A percentile compares a stretch with the other conserved stretches of the same genome.
Evolutionary conservation across 306 rosid genomes (phyloP).

Genomic region (Acacia acuminata): DNA sequence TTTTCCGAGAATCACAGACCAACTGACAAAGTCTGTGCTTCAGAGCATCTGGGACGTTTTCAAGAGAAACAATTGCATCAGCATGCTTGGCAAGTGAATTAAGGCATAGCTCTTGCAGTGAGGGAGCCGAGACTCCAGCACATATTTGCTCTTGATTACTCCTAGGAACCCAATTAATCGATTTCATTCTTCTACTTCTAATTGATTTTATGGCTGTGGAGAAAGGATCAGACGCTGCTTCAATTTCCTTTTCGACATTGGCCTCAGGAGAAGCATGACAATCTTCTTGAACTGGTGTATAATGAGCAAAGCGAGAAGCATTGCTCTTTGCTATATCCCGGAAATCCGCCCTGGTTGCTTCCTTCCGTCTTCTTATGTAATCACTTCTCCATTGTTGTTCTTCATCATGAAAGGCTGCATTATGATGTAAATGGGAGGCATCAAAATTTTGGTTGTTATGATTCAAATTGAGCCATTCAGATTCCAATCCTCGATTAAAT

Average conservation of each 20-base stretch:
- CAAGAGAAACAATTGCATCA: conserved; percentile 72
- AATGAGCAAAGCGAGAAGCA: conserved; percentile 48
- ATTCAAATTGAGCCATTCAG: not conserved
- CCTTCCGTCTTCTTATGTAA: not conserved
- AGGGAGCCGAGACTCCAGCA: conserved; percentile 43
- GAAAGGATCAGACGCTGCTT: conserved; percentile 66
- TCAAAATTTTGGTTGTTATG: not conserved
- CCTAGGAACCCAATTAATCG: conserved; percentile 50
- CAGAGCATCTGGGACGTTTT: conserved; percentile 56
- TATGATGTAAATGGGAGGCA: not conserved
- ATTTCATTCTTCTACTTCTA: conserved; percentile 40
- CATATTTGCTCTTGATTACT: not conserved
- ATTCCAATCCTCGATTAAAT: conserved; percentile 5
- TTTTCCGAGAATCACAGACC: conserved; percentile 71
- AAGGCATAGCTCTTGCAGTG: conserved; percentile 59
- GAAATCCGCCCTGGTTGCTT: conserved; percentile 30
- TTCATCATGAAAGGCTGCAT: not conserved
- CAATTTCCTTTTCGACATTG: conserved; percentile 29
- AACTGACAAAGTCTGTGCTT: conserved; percentile 59
- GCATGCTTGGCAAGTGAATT: conserved; percentile 54
- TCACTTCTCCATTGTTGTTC: not conserved
- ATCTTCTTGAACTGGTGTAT: conserved; percentile 20
- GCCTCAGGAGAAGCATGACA: conserved; percentile 16
- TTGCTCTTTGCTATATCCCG: conserved; percentile 44
- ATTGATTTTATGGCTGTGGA: conserved; percentile 56